A percentile compares a stretch with the other conserved stretches of the same genome.
phyloP scores from a whole-genome alignment of 2,329 filamentous ascomycete species.

The Aspergillus quadricinctus region DNA sequence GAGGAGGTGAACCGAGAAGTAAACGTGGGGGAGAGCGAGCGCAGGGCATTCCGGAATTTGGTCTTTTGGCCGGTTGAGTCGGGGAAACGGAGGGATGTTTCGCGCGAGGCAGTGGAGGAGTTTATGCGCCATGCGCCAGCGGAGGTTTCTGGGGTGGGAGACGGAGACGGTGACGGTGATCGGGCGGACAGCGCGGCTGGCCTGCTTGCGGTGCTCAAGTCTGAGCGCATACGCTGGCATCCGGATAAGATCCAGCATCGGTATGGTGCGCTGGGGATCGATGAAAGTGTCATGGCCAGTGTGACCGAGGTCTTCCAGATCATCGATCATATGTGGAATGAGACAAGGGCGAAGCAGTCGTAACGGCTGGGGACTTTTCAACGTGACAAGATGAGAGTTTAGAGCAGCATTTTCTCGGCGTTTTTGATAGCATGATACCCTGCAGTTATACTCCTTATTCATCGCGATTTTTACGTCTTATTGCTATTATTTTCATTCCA shows the following conservation, averaged over 20 bases:
- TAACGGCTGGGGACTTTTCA: not conserved
- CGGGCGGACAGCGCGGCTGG: constrained; percentile 24
- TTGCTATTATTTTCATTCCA: not conserved
- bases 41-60: constrained; percentile 33
- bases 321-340: constrained; percentile 75
- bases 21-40: constrained; percentile 2
- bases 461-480: not conserved
- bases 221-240: constrained; percentile 90
- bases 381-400: not conserved
- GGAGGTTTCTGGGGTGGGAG: not conserved
- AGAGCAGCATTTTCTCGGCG: not conserved
- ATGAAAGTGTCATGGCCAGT: constrained; percentile 66
- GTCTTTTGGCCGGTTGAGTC: constrained; percentile 72
- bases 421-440: constrained; percentile 4
- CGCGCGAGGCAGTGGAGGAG: constrained; percentile 57
- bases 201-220: constrained; percentile 59
- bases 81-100: constrained; percentile 54
- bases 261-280: constrained; percentile 66
- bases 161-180: not conserved
- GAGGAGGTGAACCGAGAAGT: constrained; percentile 39
- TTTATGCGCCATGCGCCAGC: constrained; percentile 62
- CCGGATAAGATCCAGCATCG: constrained; percentile 96
- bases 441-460: not conserved
- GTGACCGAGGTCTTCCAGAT: constrained; percentile 92
- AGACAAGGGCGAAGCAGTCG: constrained; percentile 43